Percentiles rank a stretch among this genome's conserved stretches.
phyloP scores from a whole-genome alignment of 2,329 filamentous ascomycete species.

The Colletotrichum tanaceti region DNA sequence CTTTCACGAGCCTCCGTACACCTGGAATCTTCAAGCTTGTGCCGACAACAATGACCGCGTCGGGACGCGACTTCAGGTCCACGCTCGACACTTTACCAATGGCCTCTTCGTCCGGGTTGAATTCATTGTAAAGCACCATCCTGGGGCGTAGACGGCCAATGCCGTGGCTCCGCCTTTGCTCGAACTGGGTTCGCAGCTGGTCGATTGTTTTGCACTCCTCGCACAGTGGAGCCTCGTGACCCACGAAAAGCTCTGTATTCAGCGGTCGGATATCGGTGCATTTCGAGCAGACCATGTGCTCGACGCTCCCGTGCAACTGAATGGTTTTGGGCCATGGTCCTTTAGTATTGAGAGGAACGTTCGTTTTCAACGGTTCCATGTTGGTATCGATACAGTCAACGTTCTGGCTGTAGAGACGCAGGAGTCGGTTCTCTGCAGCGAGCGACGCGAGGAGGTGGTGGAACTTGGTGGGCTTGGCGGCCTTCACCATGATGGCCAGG shows the following conservation, averaged over 20 bases:
- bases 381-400: slow-evolving; percentile 94
- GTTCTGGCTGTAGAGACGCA: slow-evolving; percentile 96
- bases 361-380: slow-evolving; percentile 81
- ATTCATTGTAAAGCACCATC: slow-evolving; percentile 97
- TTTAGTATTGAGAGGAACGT: slow-evolving; percentile 82
- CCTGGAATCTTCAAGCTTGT: slow-evolving; percentile 96
- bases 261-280: slow-evolving; percentile 83
- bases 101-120: slow-evolving; percentile 95
- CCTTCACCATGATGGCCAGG: slow-evolving; percentile 81
- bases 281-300: slow-evolving; percentile 97
- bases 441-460: slow-evolving; percentile 94
- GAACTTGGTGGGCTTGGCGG: slow-evolving; percentile 85
- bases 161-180: slow-evolving; percentile 91
- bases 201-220: slow-evolving; percentile 79
- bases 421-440: slow-evolving; percentile 84
- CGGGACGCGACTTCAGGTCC: slow-evolving; percentile 86
- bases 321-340: slow-evolving; percentile 94
- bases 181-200: slow-evolving; percentile 76
- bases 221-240: slow-evolving; percentile 86
- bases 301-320: slow-evolving; percentile 91
- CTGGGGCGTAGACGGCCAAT: slow-evolving; percentile 89
- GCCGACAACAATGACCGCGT: slow-evolving; percentile 93
- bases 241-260: slow-evolving; percentile 82
- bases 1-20: slow-evolving; percentile 87
- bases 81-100: slow-evolving; percentile 91